Evolutionary conservation across 805 yeast species (phyloP).

Genomic region (Candida ipomoeae): DNA sequence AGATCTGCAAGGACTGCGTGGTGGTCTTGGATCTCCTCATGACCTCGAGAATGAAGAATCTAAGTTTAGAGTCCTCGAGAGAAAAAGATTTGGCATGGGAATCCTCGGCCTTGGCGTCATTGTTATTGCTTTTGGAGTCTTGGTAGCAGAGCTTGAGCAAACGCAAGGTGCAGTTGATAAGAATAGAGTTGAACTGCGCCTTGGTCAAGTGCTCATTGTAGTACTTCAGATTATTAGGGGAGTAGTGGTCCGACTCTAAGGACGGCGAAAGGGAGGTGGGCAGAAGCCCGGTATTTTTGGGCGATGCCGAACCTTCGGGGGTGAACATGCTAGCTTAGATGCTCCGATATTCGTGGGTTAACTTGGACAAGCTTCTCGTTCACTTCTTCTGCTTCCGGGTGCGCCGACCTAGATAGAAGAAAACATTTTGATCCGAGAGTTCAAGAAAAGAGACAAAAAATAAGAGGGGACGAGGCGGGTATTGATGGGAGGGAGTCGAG

Average conservation of each 20-base stretch:
- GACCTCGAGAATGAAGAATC: conserved; percentile 38
- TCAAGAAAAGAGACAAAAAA: background rate
- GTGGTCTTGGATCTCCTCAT: conserved; percentile 54
- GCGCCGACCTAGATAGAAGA: conserved; percentile 5
- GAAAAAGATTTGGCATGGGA: too few relatives aligned
- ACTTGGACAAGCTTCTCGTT: background rate
- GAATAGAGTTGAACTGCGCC: conserved; percentile 36
- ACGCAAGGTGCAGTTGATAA: conserved; percentile 34
- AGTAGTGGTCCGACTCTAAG: conserved; percentile 15
- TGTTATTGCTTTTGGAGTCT: background rate
- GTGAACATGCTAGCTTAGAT: conserved; percentile 9
- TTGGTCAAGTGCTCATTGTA: conserved; percentile 38
- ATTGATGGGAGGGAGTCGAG: background rate
- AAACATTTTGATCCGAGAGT: conserved; percentile 3
- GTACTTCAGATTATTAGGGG: conserved; percentile 38
- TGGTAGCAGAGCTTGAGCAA: conserved; percentile 32
- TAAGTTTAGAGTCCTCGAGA: conserved; percentile 17
- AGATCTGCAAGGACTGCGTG: conserved; percentile 57
- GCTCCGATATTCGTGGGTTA: background rate
- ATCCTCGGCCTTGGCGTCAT: too few relatives aligned
- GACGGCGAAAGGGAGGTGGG: conserved; percentile 7
- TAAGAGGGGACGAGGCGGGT: background rate
- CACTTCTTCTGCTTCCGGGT: conserved; percentile 1
- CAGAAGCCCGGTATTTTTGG: conserved; percentile 10
- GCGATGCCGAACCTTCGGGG: conserved; percentile 13